Base-by-base conservation (phyloP, 306 rosid species). In the Heteromeles arbutifolia region DNA sequence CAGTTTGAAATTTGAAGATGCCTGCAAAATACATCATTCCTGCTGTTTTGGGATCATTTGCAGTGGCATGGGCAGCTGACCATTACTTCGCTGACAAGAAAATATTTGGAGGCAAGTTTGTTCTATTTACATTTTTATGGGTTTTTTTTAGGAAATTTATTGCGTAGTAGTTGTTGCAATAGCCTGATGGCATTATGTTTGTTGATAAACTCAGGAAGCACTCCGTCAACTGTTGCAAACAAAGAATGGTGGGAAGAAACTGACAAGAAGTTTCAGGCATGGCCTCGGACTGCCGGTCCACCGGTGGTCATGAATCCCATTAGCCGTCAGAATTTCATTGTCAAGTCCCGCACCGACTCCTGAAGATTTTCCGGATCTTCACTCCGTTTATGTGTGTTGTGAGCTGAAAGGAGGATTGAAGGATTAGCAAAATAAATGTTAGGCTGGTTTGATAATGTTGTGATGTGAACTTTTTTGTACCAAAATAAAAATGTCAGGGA, bases 271-370 rank as follows among this genome's bases (percentile, higher is more conserved):
- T 86, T 90, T 45, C 90, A 88, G 84, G 77, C 91, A 50, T 92
- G 93, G 97, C 97, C 97, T 65, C 96, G 96, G 1, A 85, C 90
- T 48, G 86, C 86, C 7, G 86, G 86, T 39, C 87, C 87, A 22
- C 87, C 84, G 0, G 87, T 83, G 15, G 84, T 83, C 54, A 76
- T 83, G 87, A 83, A 83, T 48, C 87, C 87, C 44, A 83, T 83
- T 59, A 62, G 81, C 34, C 87, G 87, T 14, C 84, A 83, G 70
- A 83, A 80, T 69, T 83, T 83, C 87, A 83, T 83, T 17, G 87
- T 80, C 77, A 83, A 77, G 65, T 13, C 86, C 37, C 28, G 11
- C 17, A 1, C 67, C 14, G 83, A 73, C 54, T 22, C 32, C 28
- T 69, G 34, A 56, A 57, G 44, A 32, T 65, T 64, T 3, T 21